phyloP scores from a whole-genome alignment of 2,329 filamentous ascomycete genomes.

The Microsporum audouinii region DNA sequence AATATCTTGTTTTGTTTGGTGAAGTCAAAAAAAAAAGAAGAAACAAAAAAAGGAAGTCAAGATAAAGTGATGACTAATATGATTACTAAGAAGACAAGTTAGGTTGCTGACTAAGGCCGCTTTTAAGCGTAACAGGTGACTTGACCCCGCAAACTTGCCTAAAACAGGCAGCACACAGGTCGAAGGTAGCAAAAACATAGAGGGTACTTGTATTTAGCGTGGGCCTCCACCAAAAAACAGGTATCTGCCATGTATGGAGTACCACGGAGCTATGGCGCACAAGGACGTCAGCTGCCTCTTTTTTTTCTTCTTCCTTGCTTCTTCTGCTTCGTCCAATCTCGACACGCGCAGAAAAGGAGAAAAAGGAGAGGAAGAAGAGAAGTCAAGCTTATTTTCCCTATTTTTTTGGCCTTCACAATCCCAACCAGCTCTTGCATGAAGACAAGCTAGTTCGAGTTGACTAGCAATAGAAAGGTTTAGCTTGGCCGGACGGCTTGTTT shows the following conservation, averaged over 20 bases:
- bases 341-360: background rate
- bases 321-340: background rate
- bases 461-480: background rate
- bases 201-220: background rate
- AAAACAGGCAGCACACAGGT: background rate
- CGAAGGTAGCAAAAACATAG: background rate
- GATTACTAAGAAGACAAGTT: background rate
- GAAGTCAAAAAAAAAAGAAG: background rate
- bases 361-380: background rate
- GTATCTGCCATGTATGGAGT: background rate
- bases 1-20: background rate
- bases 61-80: background rate
- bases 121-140: background rate
- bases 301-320: background rate
- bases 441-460: background rate
- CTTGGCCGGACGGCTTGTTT: background rate
- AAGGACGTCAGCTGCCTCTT: background rate
- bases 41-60: background rate
- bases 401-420: background rate
- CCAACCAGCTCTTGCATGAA: background rate
- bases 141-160: background rate
- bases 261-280: background rate
- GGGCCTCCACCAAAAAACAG: background rate
- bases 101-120: background rate
- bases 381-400: background rate